A percentile compares a stretch with the other conserved stretches of the same genome.
Conservation (phyloP, 2,329 filamentous ascomycete species). For the Diplodia intermedia region DNA sequence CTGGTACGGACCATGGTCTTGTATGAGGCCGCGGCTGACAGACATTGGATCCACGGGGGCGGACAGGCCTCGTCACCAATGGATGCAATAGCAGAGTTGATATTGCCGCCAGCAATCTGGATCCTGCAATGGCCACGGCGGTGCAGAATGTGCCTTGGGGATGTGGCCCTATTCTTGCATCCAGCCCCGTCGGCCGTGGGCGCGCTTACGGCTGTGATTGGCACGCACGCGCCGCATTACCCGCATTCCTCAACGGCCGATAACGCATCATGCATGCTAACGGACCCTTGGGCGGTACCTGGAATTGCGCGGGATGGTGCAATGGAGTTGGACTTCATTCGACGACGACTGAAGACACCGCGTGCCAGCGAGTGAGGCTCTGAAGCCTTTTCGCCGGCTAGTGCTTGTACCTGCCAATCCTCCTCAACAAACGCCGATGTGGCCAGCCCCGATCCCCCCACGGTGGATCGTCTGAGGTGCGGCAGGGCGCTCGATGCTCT, state of each 20-base stretch:
- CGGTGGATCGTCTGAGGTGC: background rate
- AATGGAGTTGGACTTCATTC: background rate
- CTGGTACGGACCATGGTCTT: background rate
- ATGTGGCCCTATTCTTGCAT: conserved; percentile 9
- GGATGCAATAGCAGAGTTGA: background rate
- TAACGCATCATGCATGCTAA: conserved; percentile 26
- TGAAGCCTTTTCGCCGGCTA: background rate
- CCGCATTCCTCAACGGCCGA: conserved; percentile 27
- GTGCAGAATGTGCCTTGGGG: conserved; percentile 17
- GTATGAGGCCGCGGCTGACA: conserved; percentile 12
- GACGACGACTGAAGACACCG: background rate
- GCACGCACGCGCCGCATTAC: conserved; percentile 26
- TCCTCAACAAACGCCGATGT: conserved; percentile 19
- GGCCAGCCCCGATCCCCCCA: background rate
- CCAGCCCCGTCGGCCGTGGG: conserved; percentile 2
- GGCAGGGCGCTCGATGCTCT: background rate
- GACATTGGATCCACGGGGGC: background rate
- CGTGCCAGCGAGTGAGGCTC: conserved; percentile 26
- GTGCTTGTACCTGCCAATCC: conserved; percentile 23
- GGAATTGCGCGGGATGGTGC: conserved; percentile 16
- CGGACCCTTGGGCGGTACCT: conserved; percentile 19
- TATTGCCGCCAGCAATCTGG: conserved; percentile 22
- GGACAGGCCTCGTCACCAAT: background rate
- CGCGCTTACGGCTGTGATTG: conserved; percentile 14
- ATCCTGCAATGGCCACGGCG: conserved; percentile 1